These are phyloP conservation scores for Saccharomycopsis fodiens DNA, from an alignment of 805 yeast species.

Conservation along the genomic window DNA sequence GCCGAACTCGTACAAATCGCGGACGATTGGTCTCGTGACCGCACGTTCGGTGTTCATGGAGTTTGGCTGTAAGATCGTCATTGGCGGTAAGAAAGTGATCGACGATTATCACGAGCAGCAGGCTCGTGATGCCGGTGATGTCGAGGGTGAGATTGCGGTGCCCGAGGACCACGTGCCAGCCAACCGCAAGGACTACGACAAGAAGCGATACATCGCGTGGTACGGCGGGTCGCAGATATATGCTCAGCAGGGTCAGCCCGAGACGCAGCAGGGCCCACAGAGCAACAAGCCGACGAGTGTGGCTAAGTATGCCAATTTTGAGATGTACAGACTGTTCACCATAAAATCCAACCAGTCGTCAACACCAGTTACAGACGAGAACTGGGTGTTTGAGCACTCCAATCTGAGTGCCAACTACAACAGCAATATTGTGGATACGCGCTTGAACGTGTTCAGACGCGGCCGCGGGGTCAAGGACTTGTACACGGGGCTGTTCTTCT, in stretches of 20 bases:
- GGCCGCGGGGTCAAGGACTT: constrained; percentile 59
- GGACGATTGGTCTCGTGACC: constrained; percentile 84
- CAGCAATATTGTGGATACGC: constrained; percentile 46
- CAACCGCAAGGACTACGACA: constrained; percentile 34
- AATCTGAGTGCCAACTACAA: constrained; percentile 65
- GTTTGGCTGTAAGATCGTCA: constrained; percentile 80
- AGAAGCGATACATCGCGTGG: constrained; percentile 44
- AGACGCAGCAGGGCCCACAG: neutral
- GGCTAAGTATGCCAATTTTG: constrained; percentile 10
- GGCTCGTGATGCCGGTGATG: constrained; percentile 33
- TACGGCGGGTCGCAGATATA: constrained; percentile 36
- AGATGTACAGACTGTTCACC: constrained; percentile 13
- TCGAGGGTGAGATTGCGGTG: constrained; percentile 59
- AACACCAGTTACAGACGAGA: constrained; percentile 46
- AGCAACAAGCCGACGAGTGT: constrained; percentile 10
- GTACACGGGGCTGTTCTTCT: constrained; percentile 72
- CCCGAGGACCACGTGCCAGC: constrained; percentile 43
- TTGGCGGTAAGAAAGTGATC: constrained; percentile 67
- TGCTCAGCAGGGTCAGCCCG: constrained; percentile 23
- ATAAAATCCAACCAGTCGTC: constrained; percentile 14
- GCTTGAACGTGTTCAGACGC: constrained; percentile 38
- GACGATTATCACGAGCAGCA: constrained; percentile 63
- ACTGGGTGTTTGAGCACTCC: constrained; percentile 84
- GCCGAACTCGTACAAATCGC: constrained; percentile 86
- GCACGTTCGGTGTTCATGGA: constrained; percentile 87